A percentile compares a stretch with the other conserved stretches of the same genome.
phyloP scores from a whole-genome alignment of 2,329 filamentous ascomycete species.

The Aspergillus sp. region DNA sequence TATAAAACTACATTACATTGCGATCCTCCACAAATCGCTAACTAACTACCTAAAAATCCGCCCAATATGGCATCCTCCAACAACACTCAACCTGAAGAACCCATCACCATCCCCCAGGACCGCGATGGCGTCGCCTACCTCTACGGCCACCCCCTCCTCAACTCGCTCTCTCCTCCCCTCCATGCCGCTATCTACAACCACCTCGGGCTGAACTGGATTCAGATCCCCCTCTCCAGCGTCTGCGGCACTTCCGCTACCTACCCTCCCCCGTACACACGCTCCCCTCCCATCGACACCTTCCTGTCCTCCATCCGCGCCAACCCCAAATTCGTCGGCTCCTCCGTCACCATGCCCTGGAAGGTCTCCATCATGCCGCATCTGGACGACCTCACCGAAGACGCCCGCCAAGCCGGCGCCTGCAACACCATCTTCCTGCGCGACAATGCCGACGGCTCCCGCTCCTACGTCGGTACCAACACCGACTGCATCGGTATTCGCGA shows the following conservation, averaged over 20 bases:
- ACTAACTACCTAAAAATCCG: neutral
- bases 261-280: constrained; percentile 38
- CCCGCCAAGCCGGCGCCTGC: constrained; percentile 71
- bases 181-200: constrained; percentile 57
- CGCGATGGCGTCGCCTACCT: constrained; percentile 57
- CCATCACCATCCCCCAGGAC: constrained; percentile 35
- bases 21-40: neutral
- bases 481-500: constrained; percentile 78
- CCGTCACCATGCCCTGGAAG: constrained; percentile 84
- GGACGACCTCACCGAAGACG: constrained; percentile 73
- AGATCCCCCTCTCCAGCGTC: constrained; percentile 49
- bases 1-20: neutral
- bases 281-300: constrained; percentile 39
- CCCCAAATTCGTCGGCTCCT: constrained; percentile 58
- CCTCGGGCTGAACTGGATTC: constrained; percentile 56
- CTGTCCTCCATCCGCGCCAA: constrained; percentile 39
- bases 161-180: constrained; percentile 58
- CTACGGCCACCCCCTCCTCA: constrained; percentile 58
- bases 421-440: constrained; percentile 73
- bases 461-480: constrained; percentile 75
- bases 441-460: constrained; percentile 35
- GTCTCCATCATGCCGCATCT: constrained; percentile 72
- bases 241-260: constrained; percentile 32
- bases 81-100: constrained; percentile 30
- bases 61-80: constrained; percentile 26